Evolutionary conservation across 192 early-diverging fungal genomes (phyloP).

Genomic region (Kappamyces sp.): DNA sequence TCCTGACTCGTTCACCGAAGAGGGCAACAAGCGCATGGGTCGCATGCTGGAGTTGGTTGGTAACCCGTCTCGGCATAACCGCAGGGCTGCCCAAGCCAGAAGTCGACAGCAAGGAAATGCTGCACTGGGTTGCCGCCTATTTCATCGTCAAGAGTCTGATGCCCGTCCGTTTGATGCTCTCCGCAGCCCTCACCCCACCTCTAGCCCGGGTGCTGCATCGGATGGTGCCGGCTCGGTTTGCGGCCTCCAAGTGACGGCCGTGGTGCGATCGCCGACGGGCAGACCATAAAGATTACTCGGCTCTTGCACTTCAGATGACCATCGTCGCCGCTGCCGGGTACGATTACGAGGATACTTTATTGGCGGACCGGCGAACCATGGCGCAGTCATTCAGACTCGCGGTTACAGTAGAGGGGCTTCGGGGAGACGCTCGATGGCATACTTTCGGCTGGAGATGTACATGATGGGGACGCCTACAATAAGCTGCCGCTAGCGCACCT

Average conservation of each 20-base stretch:
- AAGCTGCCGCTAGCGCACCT: slow-evolving; percentile 93
- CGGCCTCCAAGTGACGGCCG: too few species aligned
- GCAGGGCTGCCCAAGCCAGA: slow-evolving; percentile 41
- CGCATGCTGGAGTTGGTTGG: slow-evolving; percentile 54
- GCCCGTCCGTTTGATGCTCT: slow-evolving; percentile 56
- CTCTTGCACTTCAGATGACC: too few species aligned
- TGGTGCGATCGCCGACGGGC: too few species aligned
- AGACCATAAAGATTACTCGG: too few species aligned
- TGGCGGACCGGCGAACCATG: too few species aligned
- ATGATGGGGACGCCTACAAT: slow-evolving; percentile 1
- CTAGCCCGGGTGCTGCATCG: too few species aligned
- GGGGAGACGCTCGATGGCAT: slow-evolving; percentile 88
- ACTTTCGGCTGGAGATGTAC: slow-evolving; percentile 85
- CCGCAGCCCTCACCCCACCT: slow-evolving; percentile 36
- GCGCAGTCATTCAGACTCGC: too few species aligned
- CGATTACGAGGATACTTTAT: too few species aligned
- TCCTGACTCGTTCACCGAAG: slow-evolving; percentile 56
- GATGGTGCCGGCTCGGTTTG: too few species aligned
- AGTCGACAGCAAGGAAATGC: slow-evolving; percentile 46
- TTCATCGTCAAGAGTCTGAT: slow-evolving; percentile 71
- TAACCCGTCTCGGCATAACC: too few species aligned
- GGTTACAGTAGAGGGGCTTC: slow-evolving; percentile 38
- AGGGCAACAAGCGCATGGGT: slow-evolving; percentile 31
- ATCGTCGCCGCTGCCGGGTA: too few species aligned
- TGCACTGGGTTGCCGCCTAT: slow-evolving; percentile 74